Percentiles rank a stretch among this genome's conserved stretches.
These are phyloP conservation scores for Dictyostelium brefeldianum DNA, from an alignment of 78 protist species.

Conservation along the genomic window DNA sequence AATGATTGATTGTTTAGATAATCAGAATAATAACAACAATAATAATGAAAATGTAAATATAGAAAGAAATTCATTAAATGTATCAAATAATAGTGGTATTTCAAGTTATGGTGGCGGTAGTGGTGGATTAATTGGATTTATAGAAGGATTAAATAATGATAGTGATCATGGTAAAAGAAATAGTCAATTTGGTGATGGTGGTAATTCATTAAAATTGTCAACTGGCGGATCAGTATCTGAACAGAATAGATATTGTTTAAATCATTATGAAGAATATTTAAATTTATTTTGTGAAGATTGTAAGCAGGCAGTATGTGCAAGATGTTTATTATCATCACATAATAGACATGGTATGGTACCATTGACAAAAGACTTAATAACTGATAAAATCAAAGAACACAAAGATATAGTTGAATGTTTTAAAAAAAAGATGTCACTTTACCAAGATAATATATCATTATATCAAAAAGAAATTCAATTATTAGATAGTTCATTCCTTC, in stretches of 20 bases:
- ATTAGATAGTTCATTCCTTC: constrained; percentile 22
- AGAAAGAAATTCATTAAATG: constrained; percentile 5
- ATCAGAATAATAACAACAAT: background rate
- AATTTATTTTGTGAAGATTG: constrained; percentile 10
- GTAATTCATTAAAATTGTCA: background rate
- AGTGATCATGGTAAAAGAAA: background rate
- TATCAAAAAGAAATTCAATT: constrained; percentile 17
- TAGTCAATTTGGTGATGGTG: background rate
- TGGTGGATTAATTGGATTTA: background rate
- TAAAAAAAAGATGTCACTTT: constrained; percentile 6
- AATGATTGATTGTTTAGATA: constrained; percentile 25
- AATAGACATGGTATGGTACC: constrained; percentile 28
- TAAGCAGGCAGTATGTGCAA: constrained; percentile 8
- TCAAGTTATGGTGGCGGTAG: too few species aligned
- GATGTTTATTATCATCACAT: constrained; percentile 24
- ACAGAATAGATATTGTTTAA: background rate
- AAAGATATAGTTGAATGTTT: background rate
- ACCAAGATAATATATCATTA: background rate
- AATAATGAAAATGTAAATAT: background rate
- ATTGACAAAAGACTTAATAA: background rate
- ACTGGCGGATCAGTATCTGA: background rate
- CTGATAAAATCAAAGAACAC: background rate
- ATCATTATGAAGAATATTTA: constrained; percentile 22
- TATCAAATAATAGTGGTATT: background rate
- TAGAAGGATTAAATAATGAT: constrained; percentile 9